phyloP scores from a whole-genome alignment of 441 rosid species.

The Eruca vesicaria region DNA sequence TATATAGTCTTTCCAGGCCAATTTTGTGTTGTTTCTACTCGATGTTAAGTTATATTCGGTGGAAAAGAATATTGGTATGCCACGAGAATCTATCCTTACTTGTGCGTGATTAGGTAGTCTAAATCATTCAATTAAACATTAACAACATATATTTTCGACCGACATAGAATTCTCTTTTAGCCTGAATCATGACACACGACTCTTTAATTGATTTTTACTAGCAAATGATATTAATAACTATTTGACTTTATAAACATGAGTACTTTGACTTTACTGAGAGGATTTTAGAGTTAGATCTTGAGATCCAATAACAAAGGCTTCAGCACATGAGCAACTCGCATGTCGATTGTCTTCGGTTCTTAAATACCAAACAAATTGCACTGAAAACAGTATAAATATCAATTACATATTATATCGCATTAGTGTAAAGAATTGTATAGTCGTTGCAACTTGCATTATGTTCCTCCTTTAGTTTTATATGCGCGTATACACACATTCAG shows the following conservation, averaged over 20 bases:
- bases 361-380: constrained; percentile 8
- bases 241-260: constrained; percentile 16
- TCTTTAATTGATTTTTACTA: not conserved
- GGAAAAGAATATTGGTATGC: not conserved
- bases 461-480: not conserved
- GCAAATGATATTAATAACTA: constrained; percentile 6
- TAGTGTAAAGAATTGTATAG: not conserved
- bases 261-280: constrained; percentile 17
- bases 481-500: not conserved
- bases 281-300: constrained; percentile 22
- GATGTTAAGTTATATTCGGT: not conserved
- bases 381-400: not conserved
- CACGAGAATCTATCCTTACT: not conserved
- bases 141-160: not conserved
- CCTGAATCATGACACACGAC: not conserved
- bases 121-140: not conserved
- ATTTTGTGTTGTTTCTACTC: not conserved
- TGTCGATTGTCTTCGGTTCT: not conserved
- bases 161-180: not conserved
- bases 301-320: constrained; percentile 32
- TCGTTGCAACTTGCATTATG: constrained; percentile 2
- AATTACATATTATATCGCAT: not conserved
- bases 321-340: constrained; percentile 27
- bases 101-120: not conserved
- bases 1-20: not conserved